Conservation (phyloP, 2,329 filamentous ascomycete species). For the Fusarium longipes region DNA sequence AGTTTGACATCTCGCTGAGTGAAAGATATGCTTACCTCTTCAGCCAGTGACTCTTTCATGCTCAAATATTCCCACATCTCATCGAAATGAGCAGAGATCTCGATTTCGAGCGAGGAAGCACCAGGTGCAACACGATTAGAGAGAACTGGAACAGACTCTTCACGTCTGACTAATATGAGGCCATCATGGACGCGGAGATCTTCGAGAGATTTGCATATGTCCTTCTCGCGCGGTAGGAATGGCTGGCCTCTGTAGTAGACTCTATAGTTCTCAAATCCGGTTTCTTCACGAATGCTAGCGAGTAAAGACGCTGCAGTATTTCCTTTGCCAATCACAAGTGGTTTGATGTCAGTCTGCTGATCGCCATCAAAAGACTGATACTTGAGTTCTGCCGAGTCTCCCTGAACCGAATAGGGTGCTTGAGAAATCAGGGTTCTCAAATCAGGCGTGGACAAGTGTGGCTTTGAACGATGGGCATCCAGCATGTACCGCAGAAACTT, state of each 20-base stretch:
- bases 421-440: conserved; percentile 64
- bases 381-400: conserved; percentile 73
- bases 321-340: conserved; percentile 72
- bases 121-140: conserved; percentile 60
- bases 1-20: conserved; percentile 19
- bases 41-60: conserved; percentile 75
- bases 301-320: conserved; percentile 79
- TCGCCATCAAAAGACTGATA: conserved; percentile 79
- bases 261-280: conserved; percentile 80
- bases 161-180: conserved; percentile 73
- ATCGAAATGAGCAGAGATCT: conserved; percentile 84
- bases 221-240: conserved; percentile 70
- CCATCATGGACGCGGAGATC: conserved; percentile 75
- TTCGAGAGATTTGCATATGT: conserved; percentile 70
- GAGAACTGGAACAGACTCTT: conserved; percentile 59
- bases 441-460: conserved; percentile 69
- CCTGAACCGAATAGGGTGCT: conserved; percentile 64
- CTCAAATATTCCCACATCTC: conserved; percentile 85
- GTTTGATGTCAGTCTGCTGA: conserved; percentile 68
- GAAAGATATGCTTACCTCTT: conserved; percentile 63
- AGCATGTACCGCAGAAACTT: conserved; percentile 76
- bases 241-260: conserved; percentile 76
- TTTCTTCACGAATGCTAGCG: conserved; percentile 73
- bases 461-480: conserved; percentile 70
- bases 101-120: conserved; percentile 75